Conservation (phyloP, 495 filamentous ascomycete genomes). For the Rhypophila decipiens region DNA sequence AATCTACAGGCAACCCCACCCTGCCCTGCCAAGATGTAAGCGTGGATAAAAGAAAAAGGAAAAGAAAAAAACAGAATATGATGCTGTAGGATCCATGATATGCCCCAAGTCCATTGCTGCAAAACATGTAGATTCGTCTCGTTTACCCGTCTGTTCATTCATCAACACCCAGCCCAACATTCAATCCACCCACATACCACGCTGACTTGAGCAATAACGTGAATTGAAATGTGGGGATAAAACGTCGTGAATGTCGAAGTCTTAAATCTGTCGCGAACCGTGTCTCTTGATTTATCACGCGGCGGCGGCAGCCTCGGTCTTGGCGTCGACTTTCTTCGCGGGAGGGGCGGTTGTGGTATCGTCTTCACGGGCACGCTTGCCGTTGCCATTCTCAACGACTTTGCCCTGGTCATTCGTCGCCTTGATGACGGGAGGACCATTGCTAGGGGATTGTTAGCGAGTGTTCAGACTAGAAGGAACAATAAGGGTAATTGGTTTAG, state of each 20-base stretch:
- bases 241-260: no score
- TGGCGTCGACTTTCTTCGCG: constrained; percentile 47
- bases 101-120: no score
- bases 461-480: background rate
- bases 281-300: no score
- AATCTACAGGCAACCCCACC: background rate
- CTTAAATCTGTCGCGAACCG: no score
- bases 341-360: constrained; percentile 29
- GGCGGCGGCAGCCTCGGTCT: constrained; percentile 20
- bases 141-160: no score
- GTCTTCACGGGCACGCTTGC: constrained; percentile 40
- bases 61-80: no score
- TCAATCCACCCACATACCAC: no score
- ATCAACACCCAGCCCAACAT: no score
- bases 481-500: background rate
- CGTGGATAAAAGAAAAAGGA: background rate
- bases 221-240: no score
- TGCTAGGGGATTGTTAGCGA: constrained; percentile 15
- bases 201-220: no score
- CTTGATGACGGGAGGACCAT: constrained; percentile 14
- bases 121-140: no score
- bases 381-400: constrained; percentile 29
- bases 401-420: constrained; percentile 23
- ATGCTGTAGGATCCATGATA: no score
- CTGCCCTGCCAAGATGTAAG: background rate